These are phyloP conservation scores for Cercospora canescens DNA, from an alignment of 2,329 filamentous ascomycete genomes.

Conservation along the genomic window DNA sequence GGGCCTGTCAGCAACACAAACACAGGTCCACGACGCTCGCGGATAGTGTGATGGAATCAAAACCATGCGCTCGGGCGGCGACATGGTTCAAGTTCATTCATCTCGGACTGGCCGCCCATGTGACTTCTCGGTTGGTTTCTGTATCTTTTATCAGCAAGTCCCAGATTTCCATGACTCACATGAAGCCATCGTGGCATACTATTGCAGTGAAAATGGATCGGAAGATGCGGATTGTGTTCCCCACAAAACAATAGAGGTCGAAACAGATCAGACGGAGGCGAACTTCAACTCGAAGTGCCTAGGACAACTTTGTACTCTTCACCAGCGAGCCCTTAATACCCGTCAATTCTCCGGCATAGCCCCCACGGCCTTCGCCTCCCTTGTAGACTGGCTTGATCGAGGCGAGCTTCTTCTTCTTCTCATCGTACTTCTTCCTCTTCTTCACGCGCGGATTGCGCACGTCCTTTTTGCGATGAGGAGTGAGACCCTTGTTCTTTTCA, in stretches of 20 bases:
- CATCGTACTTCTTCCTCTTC: slow-evolving; percentile 94
- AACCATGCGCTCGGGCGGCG: too few species aligned
- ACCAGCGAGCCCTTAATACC: slow-evolving; percentile 94
- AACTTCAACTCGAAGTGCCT: background rate
- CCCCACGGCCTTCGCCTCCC: slow-evolving; percentile 77
- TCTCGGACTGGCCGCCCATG: background rate
- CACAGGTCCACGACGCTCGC: background rate
- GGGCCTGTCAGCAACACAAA: too few species aligned
- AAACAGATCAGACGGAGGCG: background rate
- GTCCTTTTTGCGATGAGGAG: slow-evolving; percentile 89
- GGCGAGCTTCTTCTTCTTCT: slow-evolving; percentile 95
- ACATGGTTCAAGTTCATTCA: too few species aligned
- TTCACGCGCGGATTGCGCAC: slow-evolving; percentile 93
- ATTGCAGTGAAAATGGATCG: background rate
- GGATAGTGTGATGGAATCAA: background rate
- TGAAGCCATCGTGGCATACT: background rate
- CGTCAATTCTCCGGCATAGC: slow-evolving; percentile 87
- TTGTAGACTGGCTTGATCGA: slow-evolving; percentile 85
- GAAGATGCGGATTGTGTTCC: background rate
- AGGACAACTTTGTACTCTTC: slow-evolving; percentile 86
- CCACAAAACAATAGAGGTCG: background rate
- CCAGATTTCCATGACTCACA: background rate
- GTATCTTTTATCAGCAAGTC: background rate
- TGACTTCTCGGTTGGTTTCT: background rate
- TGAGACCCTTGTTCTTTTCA: slow-evolving; percentile 95